Base-by-base conservation (phyloP, 106 monocot species). In the Allium cepa region DNA sequence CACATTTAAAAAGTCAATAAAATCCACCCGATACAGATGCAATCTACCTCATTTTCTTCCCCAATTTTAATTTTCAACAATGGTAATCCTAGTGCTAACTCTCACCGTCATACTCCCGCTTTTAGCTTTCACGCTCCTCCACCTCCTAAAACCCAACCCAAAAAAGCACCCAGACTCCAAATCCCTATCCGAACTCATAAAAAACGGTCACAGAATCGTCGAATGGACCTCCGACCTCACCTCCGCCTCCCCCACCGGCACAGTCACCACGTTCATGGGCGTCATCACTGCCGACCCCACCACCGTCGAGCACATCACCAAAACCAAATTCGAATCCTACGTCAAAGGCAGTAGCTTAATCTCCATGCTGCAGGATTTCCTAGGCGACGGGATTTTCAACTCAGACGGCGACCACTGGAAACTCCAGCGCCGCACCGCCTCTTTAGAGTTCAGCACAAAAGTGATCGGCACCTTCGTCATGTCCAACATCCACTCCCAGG, bases 311-410 rank as follows among this genome's bases (percentile, higher is more conserved):
- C 73, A 77, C 64, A 17, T 80, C 22, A 45, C 69, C 59, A 75
- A 80, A 66, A 53, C 58, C 63, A 51, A 53, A 51, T 68, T 68
- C 53, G 10, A 8, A 26, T 49, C 47, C 68, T 68, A 68, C 68
- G n/a, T 60, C 1, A 81, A 81, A 45, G 81, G 81, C 26, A 28
- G 46, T 3, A 60, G 26, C 2, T 45, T 56, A 63, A 56, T 10
- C 68, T 16, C 57, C 68, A 50, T 49, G 8, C 56, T 77, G 11
- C 49, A 66, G 3, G 82, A 77, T 60, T 60, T 82, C 53, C 73
- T 77, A 45, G 82, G 77, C 16, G 49, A 68, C 27, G 81, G 77
- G 12, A 82, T 82, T 60, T 83, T 83, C 72, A 83, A 83, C 75
- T 66, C 83, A 67, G 78, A 83, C 63, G 78, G 75, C 14, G 62